phyloP scores from a whole-genome alignment of 305 asterid genomes.

The Galium porrigens region DNA sequence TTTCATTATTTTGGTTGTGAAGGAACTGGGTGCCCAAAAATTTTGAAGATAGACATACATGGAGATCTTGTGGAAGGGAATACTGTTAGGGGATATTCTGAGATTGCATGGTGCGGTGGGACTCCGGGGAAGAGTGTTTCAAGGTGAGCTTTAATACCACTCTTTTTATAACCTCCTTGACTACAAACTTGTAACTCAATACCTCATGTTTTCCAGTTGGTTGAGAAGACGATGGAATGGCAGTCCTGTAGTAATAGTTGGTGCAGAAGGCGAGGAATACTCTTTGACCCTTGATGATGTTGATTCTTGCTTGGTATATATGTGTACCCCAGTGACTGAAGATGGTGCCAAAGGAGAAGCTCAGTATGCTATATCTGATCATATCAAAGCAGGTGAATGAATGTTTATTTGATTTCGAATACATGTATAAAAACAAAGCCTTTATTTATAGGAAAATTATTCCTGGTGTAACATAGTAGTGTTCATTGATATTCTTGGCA shows the following conservation, averaged over 20 bases:
- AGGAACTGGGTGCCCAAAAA: constrained; percentile 93
- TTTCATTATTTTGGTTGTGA: constrained; percentile 13
- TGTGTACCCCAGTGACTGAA: constrained; percentile 94
- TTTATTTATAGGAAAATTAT: not conserved
- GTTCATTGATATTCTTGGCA: not conserved
- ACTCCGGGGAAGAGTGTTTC: constrained; percentile 91
- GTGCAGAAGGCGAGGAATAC: constrained; percentile 86
- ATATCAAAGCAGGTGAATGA: constrained; percentile 71
- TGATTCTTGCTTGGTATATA: constrained; percentile 77
- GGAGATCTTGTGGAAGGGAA: constrained; percentile 92
- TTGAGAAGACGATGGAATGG: constrained; percentile 83
- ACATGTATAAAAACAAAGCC: not conserved
- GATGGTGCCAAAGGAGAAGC: constrained; percentile 98
- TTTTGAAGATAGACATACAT: constrained; percentile 58
- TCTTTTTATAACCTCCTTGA: constrained; percentile 12
- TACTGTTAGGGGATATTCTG: constrained; percentile 54
- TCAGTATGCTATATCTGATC: constrained; percentile 87
- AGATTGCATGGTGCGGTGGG: constrained; percentile 99
- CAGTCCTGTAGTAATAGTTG: constrained; percentile 74
- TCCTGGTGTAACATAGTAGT: not conserved
- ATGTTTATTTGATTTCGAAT: constrained; percentile 7
- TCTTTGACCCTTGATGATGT: constrained; percentile 61
- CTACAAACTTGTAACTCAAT: constrained; percentile 9
- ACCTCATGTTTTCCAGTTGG: constrained; percentile 47
- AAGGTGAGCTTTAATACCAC: constrained; percentile 39